phyloP scores from a whole-genome alignment of 2,329 filamentous ascomycete genomes.

The Aulographum hederae region DNA sequence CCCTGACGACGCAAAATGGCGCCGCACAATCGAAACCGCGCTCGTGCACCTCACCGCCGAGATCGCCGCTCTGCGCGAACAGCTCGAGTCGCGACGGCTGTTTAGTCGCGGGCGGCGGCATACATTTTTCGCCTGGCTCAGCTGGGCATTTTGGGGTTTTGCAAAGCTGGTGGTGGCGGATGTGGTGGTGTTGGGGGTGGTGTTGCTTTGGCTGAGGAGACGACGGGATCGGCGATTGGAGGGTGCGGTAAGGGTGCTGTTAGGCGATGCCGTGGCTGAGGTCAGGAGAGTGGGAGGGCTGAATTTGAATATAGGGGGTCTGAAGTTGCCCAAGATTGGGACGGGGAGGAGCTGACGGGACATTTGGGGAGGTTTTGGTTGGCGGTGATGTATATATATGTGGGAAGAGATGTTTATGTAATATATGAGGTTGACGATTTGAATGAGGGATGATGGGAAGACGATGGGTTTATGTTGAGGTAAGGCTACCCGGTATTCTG shows the following conservation, averaged over 20 bases:
- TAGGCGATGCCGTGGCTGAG: slow-evolving; percentile 28
- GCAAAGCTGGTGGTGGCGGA: slow-evolving; percentile 62
- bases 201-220: slow-evolving; percentile 55
- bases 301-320: no score
- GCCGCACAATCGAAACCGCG: slow-evolving; percentile 64
- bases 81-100: slow-evolving; percentile 61
- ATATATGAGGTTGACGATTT: no score
- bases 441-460: no score
- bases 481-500: no score
- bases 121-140: slow-evolving; percentile 49
- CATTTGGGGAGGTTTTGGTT: no score
- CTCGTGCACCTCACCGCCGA: slow-evolving; percentile 83
- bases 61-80: slow-evolving; percentile 78
- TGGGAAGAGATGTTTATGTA: no score
- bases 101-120: slow-evolving; percentile 48
- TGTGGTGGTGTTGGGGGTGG: slow-evolving; percentile 41
- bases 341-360: no score
- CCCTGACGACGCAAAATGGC: slow-evolving; percentile 43
- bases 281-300: slow-evolving; percentile 17
- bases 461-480: no score
- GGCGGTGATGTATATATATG: no score
- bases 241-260: slow-evolving; percentile 49
- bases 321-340: no score
- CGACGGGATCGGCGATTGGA: slow-evolving; percentile 55
- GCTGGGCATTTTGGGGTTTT: slow-evolving; percentile 47